Conservation (phyloP, 148 eudicot genomes). For the Fagopyrum homotropicum region DNA sequence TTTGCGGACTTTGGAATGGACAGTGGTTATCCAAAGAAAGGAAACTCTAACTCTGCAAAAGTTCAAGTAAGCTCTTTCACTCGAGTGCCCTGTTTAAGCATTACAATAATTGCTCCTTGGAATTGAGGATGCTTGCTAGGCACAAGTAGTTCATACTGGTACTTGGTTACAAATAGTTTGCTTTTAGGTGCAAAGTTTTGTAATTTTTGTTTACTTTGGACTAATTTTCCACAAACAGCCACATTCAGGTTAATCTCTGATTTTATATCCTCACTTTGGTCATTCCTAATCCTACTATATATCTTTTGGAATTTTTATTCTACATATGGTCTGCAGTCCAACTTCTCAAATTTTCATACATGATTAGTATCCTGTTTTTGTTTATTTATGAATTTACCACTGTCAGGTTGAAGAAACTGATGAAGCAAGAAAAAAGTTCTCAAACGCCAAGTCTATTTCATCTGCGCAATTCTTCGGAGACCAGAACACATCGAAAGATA, state of each 20-base stretch:
- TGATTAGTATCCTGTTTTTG: background rate
- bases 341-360: background rate
- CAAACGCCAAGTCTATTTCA: slow-evolving; percentile 94
- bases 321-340: background rate
- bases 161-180: background rate
- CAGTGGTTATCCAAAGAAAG: slow-evolving; percentile 59
- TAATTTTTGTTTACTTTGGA: background rate
- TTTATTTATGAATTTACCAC: background rate
- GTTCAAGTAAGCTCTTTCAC: slow-evolving; percentile 43
- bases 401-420: slow-evolving; percentile 79
- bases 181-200: background rate
- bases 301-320: background rate
- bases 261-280: background rate
- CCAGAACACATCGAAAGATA: slow-evolving; percentile 37
- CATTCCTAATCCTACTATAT: background rate
- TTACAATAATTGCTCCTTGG: background rate
- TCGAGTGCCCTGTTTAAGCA: background rate
- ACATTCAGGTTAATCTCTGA: background rate
- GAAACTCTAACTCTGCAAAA: slow-evolving; percentile 57
- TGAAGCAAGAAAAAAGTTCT: slow-evolving; percentile 94
- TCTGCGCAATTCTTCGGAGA: slow-evolving; percentile 88
- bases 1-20: slow-evolving; percentile 96
- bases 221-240: background rate
- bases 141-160: background rate
- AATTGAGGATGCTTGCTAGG: background rate